Percentiles rank a stretch among this genome's conserved stretches.
Conservation (phyloP, 305 asterid species). For the Petunia hybrid region DNA sequence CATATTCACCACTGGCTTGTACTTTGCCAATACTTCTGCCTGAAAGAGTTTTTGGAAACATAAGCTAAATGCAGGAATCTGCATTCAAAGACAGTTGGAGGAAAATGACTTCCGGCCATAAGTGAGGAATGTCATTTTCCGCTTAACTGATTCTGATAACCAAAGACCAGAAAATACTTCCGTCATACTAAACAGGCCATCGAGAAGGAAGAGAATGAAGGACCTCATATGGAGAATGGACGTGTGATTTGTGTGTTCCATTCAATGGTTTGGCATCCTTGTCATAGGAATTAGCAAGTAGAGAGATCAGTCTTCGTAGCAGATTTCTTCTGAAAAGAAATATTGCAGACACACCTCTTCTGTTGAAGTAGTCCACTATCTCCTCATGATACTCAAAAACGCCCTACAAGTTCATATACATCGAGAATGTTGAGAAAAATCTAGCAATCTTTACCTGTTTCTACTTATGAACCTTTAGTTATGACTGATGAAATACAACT, state of each 20-base stretch:
- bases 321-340: slow-evolving; percentile 79
- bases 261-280: slow-evolving; percentile 67
- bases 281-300: slow-evolving; percentile 78
- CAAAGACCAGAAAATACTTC: neutral
- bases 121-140: neutral
- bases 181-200: neutral
- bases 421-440: neutral
- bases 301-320: slow-evolving; percentile 72
- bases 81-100: neutral
- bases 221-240: slow-evolving; percentile 79
- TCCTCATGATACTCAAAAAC: slow-evolving; percentile 62
- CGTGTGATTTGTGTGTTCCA: slow-evolving; percentile 91
- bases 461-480: neutral
- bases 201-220: neutral
- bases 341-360: slow-evolving; percentile 67
- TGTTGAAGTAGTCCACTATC: slow-evolving; percentile 63
- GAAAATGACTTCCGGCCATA: too few relatives aligned
- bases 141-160: neutral
- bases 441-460: neutral
- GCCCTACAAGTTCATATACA: slow-evolving; percentile 55
- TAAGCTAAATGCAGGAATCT: neutral
- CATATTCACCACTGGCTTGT: slow-evolving; percentile 62
- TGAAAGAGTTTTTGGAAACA: slow-evolving; percentile 35
- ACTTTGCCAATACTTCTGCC: slow-evolving; percentile 75
- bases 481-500: neutral